A percentile compares a stretch with the other conserved stretches of the same genome.
These are phyloP conservation scores for Phytophthora colocasiae DNA, from an alignment of 352 stramenopile species.

Conservation along the genomic window DNA sequence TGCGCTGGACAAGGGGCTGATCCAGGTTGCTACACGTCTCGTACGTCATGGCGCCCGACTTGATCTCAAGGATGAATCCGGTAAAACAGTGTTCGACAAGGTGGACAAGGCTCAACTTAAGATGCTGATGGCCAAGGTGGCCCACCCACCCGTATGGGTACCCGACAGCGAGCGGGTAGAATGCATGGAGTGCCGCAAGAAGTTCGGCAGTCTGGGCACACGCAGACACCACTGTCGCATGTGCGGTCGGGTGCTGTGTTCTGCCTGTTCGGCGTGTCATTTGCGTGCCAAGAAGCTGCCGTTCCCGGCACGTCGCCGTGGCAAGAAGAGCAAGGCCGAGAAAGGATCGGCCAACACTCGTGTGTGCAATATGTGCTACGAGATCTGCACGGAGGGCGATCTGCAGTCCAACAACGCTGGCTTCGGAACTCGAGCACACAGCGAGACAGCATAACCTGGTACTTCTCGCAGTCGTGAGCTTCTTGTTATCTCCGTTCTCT, in stretches of 20 bases:
- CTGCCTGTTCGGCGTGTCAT: conserved; percentile 49
- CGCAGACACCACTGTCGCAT: conserved; percentile 70
- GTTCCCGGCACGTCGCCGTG: conserved; percentile 47
- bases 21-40: conserved; percentile 58
- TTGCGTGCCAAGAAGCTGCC: conserved; percentile 58
- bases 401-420: conserved; percentile 16
- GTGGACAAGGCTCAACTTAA: conserved; percentile 49
- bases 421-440: conserved; percentile 19
- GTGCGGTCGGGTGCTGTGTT: conserved; percentile 64
- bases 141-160: conserved; percentile 57
- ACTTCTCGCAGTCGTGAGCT: conserved; percentile 3
- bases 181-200: conserved; percentile 74
- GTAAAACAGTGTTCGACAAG: conserved; percentile 76
- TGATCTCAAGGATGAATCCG: conserved; percentile 64
- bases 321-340: conserved; percentile 64
- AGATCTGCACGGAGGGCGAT: conserved; percentile 49
- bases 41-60: conserved; percentile 63
- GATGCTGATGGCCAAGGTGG: conserved; percentile 61
- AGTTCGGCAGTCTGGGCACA: conserved; percentile 47
- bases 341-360: conserved; percentile 61
- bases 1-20: conserved; percentile 60
- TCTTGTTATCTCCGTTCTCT: conserved; percentile 11
- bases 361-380: conserved; percentile 80
- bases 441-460: conserved; percentile 34
- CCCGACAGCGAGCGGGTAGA: conserved; percentile 47